phyloP scores from a whole-genome alignment of 345 rosid genomes.

The thale cress (Arabidopsis thaliana) region TAIR10.1 NC_003074.8:8140501-8141000 shows the following conservation, averaged over 20 bases:
- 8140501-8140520: conserved; percentile 6
- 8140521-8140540: background rate
- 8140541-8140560: background rate
- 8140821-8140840: background rate
- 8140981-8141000: conserved; percentile 99
- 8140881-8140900: background rate
- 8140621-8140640: conserved; percentile 2
- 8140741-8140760: conserved; percentile 95
- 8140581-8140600: conserved; percentile 8
- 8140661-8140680: conserved; percentile 98
- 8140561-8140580: conserved; percentile 17
- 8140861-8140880: background rate
- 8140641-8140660: conserved; percentile 83
- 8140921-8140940: conserved; percentile 93
- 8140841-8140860: background rate
- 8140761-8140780: conserved; percentile 76
- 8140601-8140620: background rate
- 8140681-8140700: conserved; percentile 95
- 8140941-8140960: conserved; percentile 87
- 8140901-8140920: conserved; percentile 62
- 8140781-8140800: conserved; percentile 6
- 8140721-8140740: conserved; percentile 96
- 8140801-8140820: conserved; percentile 14
- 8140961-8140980: conserved; percentile 87
- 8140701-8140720: conserved; percentile 99